These are phyloP conservation scores for Cystofilobasidium ferigula DNA, from an alignment of 768 basidiomycete genomes.

Conservation along the genomic window DNA sequence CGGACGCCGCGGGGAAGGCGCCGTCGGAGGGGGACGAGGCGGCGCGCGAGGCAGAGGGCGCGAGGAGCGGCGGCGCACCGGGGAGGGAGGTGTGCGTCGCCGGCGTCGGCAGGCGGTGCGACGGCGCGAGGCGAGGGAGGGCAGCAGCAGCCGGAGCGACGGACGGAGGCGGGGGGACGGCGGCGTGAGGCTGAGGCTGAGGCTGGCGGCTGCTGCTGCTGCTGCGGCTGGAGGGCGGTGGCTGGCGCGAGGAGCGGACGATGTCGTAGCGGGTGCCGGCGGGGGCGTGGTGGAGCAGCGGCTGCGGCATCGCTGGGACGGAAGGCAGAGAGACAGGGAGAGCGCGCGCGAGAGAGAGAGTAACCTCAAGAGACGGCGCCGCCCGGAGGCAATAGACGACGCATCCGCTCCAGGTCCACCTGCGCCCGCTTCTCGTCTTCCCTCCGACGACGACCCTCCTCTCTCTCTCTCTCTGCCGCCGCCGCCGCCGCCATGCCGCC, in stretches of 20 bases:
- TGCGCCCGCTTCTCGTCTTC: no score
- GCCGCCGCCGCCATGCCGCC: slow-evolving; percentile 34
- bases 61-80: slow-evolving; percentile 1
- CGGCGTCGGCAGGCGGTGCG: background rate
- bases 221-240: background rate
- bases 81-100: background rate
- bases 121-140: no score
- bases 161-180: background rate
- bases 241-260: background rate
- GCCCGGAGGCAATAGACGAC: no score
- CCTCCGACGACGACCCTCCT: background rate
- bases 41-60: background rate
- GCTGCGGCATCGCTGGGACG: background rate
- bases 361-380: no score
- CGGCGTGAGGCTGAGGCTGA: background rate
- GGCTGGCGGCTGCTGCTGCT: background rate
- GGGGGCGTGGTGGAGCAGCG: background rate
- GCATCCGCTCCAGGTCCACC: no score
- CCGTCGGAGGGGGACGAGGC: background rate
- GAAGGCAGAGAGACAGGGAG: background rate
- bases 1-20: no score
- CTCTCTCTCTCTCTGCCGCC: background rate
- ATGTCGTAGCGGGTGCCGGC: background rate
- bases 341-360: no score
- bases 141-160: no score